phyloP scores from a whole-genome alignment of 2,329 filamentous ascomycete species.

The Trichoderma sp. region DNA sequence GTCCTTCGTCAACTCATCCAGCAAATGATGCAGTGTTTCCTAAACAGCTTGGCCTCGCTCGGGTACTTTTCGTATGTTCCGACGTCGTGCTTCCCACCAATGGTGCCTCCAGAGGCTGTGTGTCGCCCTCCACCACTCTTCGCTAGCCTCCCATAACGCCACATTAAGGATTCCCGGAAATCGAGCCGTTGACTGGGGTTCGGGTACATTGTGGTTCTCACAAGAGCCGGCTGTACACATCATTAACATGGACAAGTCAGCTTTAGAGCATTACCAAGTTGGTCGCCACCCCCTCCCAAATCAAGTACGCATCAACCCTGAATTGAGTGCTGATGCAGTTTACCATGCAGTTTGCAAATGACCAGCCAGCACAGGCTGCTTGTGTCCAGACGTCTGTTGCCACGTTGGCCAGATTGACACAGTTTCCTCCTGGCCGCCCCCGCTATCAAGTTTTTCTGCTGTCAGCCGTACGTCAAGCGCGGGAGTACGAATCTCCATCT shows the following conservation, averaged over 20 bases:
- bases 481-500: constrained; percentile 15
- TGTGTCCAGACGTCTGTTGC: constrained; percentile 28
- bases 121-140: background rate
- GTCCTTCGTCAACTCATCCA: constrained; percentile 1
- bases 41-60: constrained; percentile 2
- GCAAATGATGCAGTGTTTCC: constrained; percentile 22
- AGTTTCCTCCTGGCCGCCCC: constrained; percentile 25
- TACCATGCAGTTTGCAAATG: constrained; percentile 29
- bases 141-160: constrained; percentile 8
- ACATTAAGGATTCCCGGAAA: constrained; percentile 21
- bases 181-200: constrained; percentile 16
- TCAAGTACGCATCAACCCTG: background rate
- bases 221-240: constrained; percentile 14
- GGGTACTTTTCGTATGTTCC: constrained; percentile 7
- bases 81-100: constrained; percentile 6
- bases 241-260: constrained; percentile 12
- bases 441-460: constrained; percentile 23
- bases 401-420: constrained; percentile 29
- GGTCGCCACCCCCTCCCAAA: background rate
- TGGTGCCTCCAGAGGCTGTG: background rate
- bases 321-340: constrained; percentile 26
- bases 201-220: constrained; percentile 6
- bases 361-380: constrained; percentile 8
- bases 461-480: constrained; percentile 7
- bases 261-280: background rate